Percentiles rank a stretch among this genome's conserved stretches.
phyloP scores from a whole-genome alignment of 306 rosid genomes.

The Mimosa pudica region DNA sequence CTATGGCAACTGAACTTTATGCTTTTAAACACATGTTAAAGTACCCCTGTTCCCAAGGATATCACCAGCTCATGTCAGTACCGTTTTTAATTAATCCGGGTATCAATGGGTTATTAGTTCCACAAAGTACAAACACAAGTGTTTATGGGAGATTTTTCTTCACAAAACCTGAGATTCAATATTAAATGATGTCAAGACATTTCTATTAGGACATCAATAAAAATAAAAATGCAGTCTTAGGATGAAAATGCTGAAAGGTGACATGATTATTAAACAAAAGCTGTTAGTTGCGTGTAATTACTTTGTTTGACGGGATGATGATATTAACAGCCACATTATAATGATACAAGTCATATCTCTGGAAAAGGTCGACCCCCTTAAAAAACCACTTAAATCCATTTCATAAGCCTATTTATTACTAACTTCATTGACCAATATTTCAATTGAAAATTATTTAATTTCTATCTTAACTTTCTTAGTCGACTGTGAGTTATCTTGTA shows the following conservation, averaged over 20 bases:
- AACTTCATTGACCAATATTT: not conserved
- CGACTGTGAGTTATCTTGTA: not conserved
- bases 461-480: not conserved
- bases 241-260: not conserved
- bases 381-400: not conserved
- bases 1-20: too few relatives aligned
- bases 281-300: conserved; percentile 13
- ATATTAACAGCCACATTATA: not conserved
- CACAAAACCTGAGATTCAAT: not conserved
- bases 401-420: not conserved
- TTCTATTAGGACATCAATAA: not conserved
- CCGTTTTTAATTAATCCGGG: too few relatives aligned
- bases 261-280: not conserved
- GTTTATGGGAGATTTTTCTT: too few relatives aligned
- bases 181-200: not conserved
- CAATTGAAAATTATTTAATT: not conserved
- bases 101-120: too few relatives aligned
- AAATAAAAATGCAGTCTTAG: not conserved
- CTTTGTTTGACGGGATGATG: not conserved
- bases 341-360: not conserved
- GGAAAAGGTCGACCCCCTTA: not conserved
- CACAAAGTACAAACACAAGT: too few relatives aligned
- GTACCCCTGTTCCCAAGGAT: too few relatives aligned
- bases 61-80: too few relatives aligned
- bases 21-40: too few relatives aligned